phyloP scores from a whole-genome alignment of 1,139 yeast species.

The Protomyces lactucae-debilis region DNA sequence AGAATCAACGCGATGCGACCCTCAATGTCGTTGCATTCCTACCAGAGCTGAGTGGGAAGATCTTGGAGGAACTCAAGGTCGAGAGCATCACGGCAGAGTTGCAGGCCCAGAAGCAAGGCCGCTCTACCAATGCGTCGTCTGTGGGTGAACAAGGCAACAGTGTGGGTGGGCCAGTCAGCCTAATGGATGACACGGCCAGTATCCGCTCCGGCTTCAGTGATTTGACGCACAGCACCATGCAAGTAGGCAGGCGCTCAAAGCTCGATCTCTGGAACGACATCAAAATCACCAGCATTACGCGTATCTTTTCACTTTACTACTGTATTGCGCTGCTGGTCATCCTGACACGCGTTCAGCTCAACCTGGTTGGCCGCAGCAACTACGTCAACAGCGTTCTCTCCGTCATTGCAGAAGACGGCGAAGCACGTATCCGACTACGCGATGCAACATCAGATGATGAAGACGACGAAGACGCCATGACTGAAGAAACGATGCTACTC shows the following conservation, averaged over 20 bases:
- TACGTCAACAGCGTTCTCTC: conserved; percentile 69
- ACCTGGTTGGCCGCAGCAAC: conserved; percentile 78
- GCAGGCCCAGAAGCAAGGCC: conserved; percentile 53
- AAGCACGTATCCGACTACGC: conserved; percentile 31
- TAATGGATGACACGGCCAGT: conserved; percentile 22
- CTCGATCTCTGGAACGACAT: conserved; percentile 79
- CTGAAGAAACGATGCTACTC: conserved; percentile 37
- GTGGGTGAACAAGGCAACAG: conserved; percentile 6
- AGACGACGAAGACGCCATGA: conserved; percentile 14
- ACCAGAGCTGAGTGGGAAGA: conserved; percentile 68
- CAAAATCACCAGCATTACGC: conserved; percentile 64
- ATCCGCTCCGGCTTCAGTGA: conserved; percentile 20
- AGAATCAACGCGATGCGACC: conserved; percentile 87
- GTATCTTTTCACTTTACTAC: conserved; percentile 69
- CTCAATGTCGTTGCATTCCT: conserved; percentile 77
- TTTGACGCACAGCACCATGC: conserved; percentile 11
- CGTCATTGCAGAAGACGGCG: conserved; percentile 43
- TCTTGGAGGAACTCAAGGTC: conserved; percentile 60
- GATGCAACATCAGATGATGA: conserved; percentile 25
- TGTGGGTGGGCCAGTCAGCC: not conserved
- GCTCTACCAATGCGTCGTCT: conserved; percentile 14
- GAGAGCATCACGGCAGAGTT: conserved; percentile 69
- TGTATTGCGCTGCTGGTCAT: conserved; percentile 64
- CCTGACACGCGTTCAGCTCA: conserved; percentile 77
- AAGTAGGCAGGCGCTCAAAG: conserved; percentile 45